Evolutionary conservation across 2,329 filamentous ascomycete species (phyloP), one percentile per base, ranked within the genome.

Genomic region (Rasamsonia emersonii): DNA sequence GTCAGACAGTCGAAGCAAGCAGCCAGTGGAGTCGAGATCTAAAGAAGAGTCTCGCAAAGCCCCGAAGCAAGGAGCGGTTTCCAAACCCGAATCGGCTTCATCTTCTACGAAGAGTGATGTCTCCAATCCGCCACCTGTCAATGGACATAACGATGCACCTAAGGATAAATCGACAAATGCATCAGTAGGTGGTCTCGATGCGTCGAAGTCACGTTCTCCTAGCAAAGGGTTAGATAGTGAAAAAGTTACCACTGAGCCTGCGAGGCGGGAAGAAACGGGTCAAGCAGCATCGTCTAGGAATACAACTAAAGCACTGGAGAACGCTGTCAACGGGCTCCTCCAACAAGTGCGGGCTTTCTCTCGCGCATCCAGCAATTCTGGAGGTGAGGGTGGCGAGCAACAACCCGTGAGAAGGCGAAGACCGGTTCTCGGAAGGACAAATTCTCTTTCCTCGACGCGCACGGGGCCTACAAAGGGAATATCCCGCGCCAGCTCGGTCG

Each of bases 401-500:
- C 33, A 21, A 13, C 44, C 46, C 30, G 39, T 44, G 15, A 40
- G 48, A 18, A 43, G 45, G 35, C 46, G 56, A 40, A 59, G 52
- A 39, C 55, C 56, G 8, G 55, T 66, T 15, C 45, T 66, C 8
- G 62, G 63, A 18, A 53, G 62, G 30, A 62, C 61, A 9, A 47
- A 56, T 25, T 65, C 63, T 5, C 54, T 58, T 30, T 46, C 54
- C 11, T 64, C 61, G 21, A 32, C 39, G 9, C 45, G 47, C 15
- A 44, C 47, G 7, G 33, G 38, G 5, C 48, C 51, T 5, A 41
- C 39, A 14, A 36, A 42, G 3, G 36, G 44, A 13, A 43, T 52
- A 24, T 66, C 64, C 4, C 61, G 65, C 20, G 65, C 65, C 17
- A 66, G 63, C 45, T 68, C 64, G n/a, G 59, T 68, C 34, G 65